Conservation (phyloP, 805 yeast species). For the Komagataella ulmi region DNA sequence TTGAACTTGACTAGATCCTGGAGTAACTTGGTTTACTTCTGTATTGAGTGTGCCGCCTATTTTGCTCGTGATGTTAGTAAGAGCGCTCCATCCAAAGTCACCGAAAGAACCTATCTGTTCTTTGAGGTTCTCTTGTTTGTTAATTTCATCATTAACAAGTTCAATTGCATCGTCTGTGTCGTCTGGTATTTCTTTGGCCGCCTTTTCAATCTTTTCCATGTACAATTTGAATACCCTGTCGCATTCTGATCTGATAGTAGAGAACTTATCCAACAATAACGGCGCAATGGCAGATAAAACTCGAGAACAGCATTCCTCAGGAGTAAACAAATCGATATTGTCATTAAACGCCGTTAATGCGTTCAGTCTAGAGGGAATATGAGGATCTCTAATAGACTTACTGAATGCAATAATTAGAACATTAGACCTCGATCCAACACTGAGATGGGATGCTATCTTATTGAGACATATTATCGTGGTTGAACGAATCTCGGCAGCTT, state of each 20-base stretch:
- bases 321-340: slow-evolving; percentile 51
- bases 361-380: slow-evolving; percentile 58
- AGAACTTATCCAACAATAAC: slow-evolving; percentile 63
- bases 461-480: slow-evolving; percentile 62
- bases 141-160: slow-evolving; percentile 6
- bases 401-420: slow-evolving; percentile 82
- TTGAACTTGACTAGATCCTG: neutral
- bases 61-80: slow-evolving; percentile 1
- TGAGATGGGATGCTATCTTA: slow-evolving; percentile 47
- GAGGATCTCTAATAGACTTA: slow-evolving; percentile 71
- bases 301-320: slow-evolving; percentile 67
- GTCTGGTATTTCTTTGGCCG: slow-evolving; percentile 21
- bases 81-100: slow-evolving; percentile 9
- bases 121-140: slow-evolving; percentile 5
- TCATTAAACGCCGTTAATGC: slow-evolving; percentile 64
- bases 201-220: slow-evolving; percentile 36
- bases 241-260: slow-evolving; percentile 62
- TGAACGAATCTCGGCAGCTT: slow-evolving; percentile 62
- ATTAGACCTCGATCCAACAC: slow-evolving; percentile 41
- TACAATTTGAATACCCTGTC: slow-evolving; percentile 51
- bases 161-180: slow-evolving; percentile 14
- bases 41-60: slow-evolving; percentile 3
- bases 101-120: slow-evolving; percentile 10
- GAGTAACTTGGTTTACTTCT: slow-evolving; percentile 3
- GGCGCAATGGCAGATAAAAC: slow-evolving; percentile 79